Percentiles rank a stretch among this genome's conserved stretches.
Evolutionary conservation across 441 rosid genomes (phyloP).

Genomic region (Populus hybrid): DNA sequence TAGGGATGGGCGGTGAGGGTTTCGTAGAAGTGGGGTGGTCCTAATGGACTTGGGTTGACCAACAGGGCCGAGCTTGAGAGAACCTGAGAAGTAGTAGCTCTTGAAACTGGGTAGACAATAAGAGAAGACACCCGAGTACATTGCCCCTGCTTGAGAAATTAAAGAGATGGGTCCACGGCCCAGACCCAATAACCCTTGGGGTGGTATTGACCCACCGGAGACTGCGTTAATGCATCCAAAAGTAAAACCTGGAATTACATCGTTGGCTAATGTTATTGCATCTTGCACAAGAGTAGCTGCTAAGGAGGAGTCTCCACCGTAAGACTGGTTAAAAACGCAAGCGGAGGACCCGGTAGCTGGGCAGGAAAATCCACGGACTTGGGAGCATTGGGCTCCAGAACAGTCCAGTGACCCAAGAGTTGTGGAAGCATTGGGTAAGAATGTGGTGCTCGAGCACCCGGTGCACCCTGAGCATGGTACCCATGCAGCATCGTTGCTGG

Average conservation of each 20-base stretch:
- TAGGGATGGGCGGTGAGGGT: slow-evolving; percentile 76
- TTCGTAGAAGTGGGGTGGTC: slow-evolving; percentile 63
- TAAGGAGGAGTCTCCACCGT: slow-evolving; percentile 81
- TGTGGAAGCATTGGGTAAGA: slow-evolving; percentile 51
- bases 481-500: slow-evolving; percentile 81
- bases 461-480: slow-evolving; percentile 70
- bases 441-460: slow-evolving; percentile 59
- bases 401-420: slow-evolving; percentile 57
- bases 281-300: slow-evolving; percentile 68
- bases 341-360: slow-evolving; percentile 42
- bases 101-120: slow-evolving; percentile 84
- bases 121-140: slow-evolving; percentile 71
- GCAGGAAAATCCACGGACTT: slow-evolving; percentile 65
- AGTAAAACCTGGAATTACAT: slow-evolving; percentile 45
- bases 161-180: slow-evolving; percentile 84
- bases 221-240: slow-evolving; percentile 62
- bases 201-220: slow-evolving; percentile 67
- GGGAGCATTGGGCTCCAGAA: slow-evolving; percentile 60
- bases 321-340: slow-evolving; percentile 78
- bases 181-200: slow-evolving; percentile 81
- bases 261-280: slow-evolving; percentile 47
- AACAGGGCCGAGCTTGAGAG: slow-evolving; percentile 63
- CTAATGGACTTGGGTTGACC: slow-evolving; percentile 67
- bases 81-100: slow-evolving; percentile 80
- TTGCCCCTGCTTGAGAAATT: slow-evolving; percentile 55